Percentiles rank a stretch among this genome's conserved stretches.
These are phyloP conservation scores for Cutaneotrichosporon dermatis DNA, from an alignment of 1,284 basidiomycete species.

Conservation along the genomic window DNA sequence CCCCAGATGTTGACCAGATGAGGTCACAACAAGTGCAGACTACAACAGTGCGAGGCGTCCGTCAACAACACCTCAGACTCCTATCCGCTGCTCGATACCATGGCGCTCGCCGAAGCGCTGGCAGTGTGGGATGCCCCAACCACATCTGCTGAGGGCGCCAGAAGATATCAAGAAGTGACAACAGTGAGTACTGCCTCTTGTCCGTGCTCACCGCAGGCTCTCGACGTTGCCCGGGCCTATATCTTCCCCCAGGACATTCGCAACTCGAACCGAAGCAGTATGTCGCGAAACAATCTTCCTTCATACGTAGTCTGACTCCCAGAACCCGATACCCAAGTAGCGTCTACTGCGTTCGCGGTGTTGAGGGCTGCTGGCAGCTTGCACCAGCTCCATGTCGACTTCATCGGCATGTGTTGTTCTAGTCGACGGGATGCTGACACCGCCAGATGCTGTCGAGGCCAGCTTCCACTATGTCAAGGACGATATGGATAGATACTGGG, in stretches of 20 bases:
- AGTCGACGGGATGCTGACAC: no score
- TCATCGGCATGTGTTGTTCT: constrained; percentile 22
- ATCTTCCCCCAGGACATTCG: constrained; percentile 29
- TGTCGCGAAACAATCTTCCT: not conserved
- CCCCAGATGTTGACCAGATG: no score
- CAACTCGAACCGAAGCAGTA: not conserved
- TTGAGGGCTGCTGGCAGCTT: constrained; percentile 14
- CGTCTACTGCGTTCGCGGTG: constrained; percentile 25
- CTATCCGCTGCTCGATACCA: not conserved
- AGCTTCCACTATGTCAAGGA: constrained; percentile 35
- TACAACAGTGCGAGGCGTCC: no score
- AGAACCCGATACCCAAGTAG: constrained; percentile 25
- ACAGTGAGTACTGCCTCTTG: constrained; percentile 13
- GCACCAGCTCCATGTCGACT: constrained; percentile 28
- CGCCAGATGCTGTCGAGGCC: constrained; percentile 30
- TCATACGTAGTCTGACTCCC: not conserved
- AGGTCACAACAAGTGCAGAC: no score
- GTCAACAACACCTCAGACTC: not conserved
- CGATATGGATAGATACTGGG: constrained; percentile 31
- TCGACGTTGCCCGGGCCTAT: constrained; percentile 18
- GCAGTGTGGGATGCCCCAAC: constrained; percentile 30
- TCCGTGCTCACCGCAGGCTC: constrained; percentile 22
- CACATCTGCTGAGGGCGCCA: constrained; percentile 29
- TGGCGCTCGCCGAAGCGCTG: constrained; percentile 33
- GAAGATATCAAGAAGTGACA: constrained; percentile 24